A percentile compares a stretch with the other conserved stretches of the same genome.
These are phyloP conservation scores for Eragrostis tef DNA, from an alignment of 202 grass and related monocot species.

Conservation along the genomic window DNA sequence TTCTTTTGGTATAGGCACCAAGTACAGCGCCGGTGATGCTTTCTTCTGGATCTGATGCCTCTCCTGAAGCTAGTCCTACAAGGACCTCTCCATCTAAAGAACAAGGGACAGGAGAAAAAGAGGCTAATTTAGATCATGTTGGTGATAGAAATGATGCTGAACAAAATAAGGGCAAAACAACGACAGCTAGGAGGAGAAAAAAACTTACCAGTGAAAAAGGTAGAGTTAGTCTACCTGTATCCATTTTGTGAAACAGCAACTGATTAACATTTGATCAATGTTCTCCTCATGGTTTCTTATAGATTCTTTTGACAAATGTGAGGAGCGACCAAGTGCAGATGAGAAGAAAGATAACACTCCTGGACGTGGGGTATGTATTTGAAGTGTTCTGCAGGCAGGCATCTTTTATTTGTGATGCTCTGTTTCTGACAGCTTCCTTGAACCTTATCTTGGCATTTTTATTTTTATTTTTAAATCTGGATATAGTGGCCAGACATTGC, in stretches of 20 bases:
- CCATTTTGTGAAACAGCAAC: slow-evolving; percentile 10
- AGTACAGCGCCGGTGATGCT: slow-evolving; percentile 55
- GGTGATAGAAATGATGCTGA: too few species aligned
- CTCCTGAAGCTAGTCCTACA: slow-evolving; percentile 57
- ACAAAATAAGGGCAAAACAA: too few species aligned
- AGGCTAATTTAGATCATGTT: slow-evolving; percentile 32
- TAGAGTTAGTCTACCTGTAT: slow-evolving; percentile 18
- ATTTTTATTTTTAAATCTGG: slow-evolving; percentile 10
- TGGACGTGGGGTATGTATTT: slow-evolving; percentile 29
- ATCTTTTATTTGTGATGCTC: slow-evolving; percentile 17
- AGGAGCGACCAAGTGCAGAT: slow-evolving; percentile 48
- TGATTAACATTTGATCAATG: slow-evolving; percentile 30
- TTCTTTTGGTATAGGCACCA: slow-evolving; percentile 57
- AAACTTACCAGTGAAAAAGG: slow-evolving; percentile 48
- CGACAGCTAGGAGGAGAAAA: slow-evolving; percentile 39
- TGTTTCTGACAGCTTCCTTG: background rate
- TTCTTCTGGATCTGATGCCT: slow-evolving; percentile 72
- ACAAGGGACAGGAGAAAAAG: slow-evolving; percentile 26
- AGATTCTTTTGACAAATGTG: slow-evolving; percentile 55
- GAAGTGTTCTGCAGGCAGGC: slow-evolving; percentile 1
- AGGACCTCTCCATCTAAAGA: slow-evolving; percentile 46
- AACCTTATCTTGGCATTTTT: slow-evolving; percentile 12
- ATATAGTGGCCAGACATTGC: background rate
- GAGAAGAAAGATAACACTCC: slow-evolving; percentile 37
- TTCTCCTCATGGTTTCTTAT: background rate